These are phyloP conservation scores for Calonectria honghensis DNA, from an alignment of 2,329 filamentous ascomycete genomes.

Conservation along the genomic window DNA sequence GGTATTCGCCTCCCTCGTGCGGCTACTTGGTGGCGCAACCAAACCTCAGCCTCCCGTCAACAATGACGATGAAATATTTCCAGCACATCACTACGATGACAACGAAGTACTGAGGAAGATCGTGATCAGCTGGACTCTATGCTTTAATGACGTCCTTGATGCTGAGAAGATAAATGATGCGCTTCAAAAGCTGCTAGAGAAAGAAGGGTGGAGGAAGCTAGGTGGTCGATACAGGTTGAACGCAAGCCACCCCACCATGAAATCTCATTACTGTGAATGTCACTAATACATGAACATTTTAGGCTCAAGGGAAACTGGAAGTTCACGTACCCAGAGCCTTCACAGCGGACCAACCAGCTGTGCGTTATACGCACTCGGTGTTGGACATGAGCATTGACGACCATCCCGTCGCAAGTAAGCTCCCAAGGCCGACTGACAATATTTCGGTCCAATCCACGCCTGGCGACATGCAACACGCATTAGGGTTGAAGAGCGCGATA, in stretches of 20 bases:
- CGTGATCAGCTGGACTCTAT: conserved; percentile 13
- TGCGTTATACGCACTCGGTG: not conserved
- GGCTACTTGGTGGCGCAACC: not conserved
- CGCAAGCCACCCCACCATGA: not conserved
- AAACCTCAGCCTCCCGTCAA: not conserved
- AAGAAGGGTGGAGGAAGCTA: conserved; percentile 14
- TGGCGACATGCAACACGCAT: not conserved
- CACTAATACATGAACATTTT: not conserved
- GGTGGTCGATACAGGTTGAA: conserved; percentile 2
- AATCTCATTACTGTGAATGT: not conserved
- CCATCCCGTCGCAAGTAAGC: not conserved
- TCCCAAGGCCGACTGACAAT: not conserved
- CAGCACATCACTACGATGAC: conserved; percentile 3
- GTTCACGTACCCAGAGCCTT: conserved; percentile 4
- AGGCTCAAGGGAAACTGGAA: not conserved
- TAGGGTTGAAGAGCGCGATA: not conserved
- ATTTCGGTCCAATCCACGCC: not conserved
- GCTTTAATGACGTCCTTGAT: conserved; percentile 12
- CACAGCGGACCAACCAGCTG: not conserved
- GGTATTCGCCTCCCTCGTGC: not conserved
- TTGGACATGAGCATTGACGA: not conserved
- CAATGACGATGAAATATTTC: not conserved
- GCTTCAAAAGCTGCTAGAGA: not conserved
- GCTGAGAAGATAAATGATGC: not conserved
- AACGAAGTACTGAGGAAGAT: conserved; percentile 1